phyloP scores from a whole-genome alignment of 257 asterid species.

The Prunella vulgaris region DNA sequence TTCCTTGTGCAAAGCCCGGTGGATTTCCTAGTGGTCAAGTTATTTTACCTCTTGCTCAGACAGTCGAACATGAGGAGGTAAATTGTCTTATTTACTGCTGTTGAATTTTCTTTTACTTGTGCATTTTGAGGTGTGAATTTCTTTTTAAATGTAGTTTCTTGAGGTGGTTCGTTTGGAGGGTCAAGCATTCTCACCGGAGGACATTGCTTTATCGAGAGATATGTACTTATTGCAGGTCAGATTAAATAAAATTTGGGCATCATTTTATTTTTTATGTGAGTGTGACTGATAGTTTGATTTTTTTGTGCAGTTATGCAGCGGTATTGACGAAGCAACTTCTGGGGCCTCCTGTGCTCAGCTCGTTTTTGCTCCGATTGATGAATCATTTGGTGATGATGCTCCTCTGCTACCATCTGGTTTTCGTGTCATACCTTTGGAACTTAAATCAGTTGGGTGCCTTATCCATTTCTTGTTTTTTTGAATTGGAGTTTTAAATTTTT shows the following conservation, averaged over 20 bases:
- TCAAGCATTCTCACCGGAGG: conserved; percentile 78
- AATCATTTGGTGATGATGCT: conserved; percentile 90
- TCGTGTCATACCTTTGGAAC: conserved; percentile 84
- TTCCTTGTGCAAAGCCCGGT: conserved; percentile 69
- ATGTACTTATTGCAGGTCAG: conserved; percentile 86
- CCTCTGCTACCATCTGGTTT: conserved; percentile 89
- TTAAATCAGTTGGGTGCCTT: conserved; percentile 66
- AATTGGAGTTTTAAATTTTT: neutral
- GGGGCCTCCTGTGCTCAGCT: conserved; percentile 84
- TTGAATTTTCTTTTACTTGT: neutral
- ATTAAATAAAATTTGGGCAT: neutral
- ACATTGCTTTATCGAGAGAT: conserved; percentile 73
- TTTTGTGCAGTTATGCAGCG: conserved; percentile 71
- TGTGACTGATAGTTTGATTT: neutral
- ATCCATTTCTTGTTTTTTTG: neutral
- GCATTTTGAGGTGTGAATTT: neutral
- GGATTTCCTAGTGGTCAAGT: conserved; percentile 84
- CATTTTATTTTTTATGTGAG: neutral
- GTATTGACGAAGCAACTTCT: conserved; percentile 66
- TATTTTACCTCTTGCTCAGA: conserved; percentile 81
- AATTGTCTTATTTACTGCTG: neutral
- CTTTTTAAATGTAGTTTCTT: conserved; percentile 47
- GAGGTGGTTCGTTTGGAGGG: conserved; percentile 96
- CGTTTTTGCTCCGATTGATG: conserved; percentile 92
- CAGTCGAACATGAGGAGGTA: conserved; percentile 91